A percentile compares a stretch with the other conserved stretches of the same genome.
phyloP scores from a whole-genome alignment of 2,329 filamentous ascomycete genomes.

The Beauveria varroae region DNA sequence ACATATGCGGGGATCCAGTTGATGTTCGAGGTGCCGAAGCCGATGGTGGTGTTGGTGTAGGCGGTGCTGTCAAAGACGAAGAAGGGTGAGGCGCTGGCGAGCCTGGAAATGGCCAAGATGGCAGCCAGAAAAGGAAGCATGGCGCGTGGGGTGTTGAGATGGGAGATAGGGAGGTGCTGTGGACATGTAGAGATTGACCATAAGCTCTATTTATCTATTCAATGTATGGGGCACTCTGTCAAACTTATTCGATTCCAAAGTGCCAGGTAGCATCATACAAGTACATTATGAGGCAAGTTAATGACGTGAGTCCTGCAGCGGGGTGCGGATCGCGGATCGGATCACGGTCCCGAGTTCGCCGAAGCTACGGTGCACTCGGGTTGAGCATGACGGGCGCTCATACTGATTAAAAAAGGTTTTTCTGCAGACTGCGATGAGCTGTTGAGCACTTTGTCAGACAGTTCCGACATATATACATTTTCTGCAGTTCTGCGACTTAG shows the following conservation, averaged over 20 bases:
- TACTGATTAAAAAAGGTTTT: background rate
- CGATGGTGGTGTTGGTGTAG: constrained; percentile 10
- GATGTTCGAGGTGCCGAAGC: constrained; percentile 9
- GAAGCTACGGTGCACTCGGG: background rate
- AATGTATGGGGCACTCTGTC: too few species aligned
- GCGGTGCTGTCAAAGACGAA: constrained; percentile 10
- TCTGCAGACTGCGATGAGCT: background rate
- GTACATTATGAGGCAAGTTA: background rate
- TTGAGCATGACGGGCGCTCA: background rate
- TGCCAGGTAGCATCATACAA: background rate
- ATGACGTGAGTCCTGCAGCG: background rate
- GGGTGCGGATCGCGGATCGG: background rate
- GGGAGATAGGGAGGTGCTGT: background rate
- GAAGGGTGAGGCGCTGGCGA: background rate
- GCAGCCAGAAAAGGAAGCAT: background rate
- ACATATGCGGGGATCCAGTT: constrained; percentile 9
- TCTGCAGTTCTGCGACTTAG: background rate
- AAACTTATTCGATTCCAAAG: background rate
- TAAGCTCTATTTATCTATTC: background rate
- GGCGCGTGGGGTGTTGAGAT: background rate
- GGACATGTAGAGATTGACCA: background rate
- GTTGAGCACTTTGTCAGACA: background rate
- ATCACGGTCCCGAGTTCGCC: background rate
- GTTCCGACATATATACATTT: background rate
- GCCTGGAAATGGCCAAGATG: background rate